Evolutionary conservation across 371 early-diverging fungal genomes (phyloP).

Genomic region (Mucor velutinosus): DNA sequence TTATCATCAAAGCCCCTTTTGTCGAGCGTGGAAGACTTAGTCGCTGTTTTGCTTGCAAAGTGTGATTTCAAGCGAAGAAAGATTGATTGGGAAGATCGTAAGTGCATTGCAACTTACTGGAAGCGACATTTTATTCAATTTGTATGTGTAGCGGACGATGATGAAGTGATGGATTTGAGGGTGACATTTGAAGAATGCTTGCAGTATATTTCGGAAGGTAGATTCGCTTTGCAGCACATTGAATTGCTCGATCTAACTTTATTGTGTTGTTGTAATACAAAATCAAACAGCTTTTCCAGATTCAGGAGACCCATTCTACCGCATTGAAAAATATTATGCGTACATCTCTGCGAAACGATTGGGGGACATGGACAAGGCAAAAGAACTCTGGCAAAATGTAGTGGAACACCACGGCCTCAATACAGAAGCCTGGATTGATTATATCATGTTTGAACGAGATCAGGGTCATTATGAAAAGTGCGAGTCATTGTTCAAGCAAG

Average conservation of each 20-base stretch:
- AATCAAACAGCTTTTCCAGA: conserved; percentile 37
- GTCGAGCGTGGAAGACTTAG: conserved; percentile 48
- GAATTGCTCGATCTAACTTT: background rate
- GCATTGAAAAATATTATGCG: conserved; percentile 56
- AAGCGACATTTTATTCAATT: background rate
- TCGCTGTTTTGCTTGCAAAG: conserved; percentile 37
- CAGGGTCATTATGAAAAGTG: conserved; percentile 33
- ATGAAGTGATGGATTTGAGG: conserved; percentile 26
- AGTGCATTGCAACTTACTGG: background rate
- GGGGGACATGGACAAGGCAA: conserved; percentile 28
- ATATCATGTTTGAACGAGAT: conserved; percentile 44
- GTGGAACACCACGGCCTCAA: conserved; percentile 30
- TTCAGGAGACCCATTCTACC: conserved; percentile 51
- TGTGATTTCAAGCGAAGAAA: conserved; percentile 42
- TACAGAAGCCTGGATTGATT: conserved; percentile 48
- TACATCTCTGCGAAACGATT: conserved; percentile 37
- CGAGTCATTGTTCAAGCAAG: conserved; percentile 43
- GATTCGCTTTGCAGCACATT: background rate
- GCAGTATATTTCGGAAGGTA: conserved; percentile 37
- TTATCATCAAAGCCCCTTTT: conserved; percentile 27
- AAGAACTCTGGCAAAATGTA: conserved; percentile 41
- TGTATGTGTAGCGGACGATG: conserved; percentile 23
- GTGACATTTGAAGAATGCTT: conserved; percentile 41
- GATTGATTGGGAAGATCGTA: conserved; percentile 47
- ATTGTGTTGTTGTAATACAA: background rate